phyloP scores from a whole-genome alignment of 495 filamentous ascomycete genomes.

The Penicillium simplicissimum region DNA sequence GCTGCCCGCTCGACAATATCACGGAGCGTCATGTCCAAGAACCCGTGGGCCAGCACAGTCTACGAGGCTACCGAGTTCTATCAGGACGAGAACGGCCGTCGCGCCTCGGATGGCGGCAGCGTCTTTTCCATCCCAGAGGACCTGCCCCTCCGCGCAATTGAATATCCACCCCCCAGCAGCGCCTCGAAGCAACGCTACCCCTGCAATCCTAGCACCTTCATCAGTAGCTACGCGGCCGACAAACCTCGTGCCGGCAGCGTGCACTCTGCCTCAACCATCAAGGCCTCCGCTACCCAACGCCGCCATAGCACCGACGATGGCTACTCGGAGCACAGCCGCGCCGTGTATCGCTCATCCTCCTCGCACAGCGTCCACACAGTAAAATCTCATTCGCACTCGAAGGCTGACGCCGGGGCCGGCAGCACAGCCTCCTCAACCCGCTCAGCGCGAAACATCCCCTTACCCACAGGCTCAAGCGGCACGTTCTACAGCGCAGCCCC shows the following conservation, averaged over 20 bases:
- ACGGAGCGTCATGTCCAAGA: conserved; percentile 40
- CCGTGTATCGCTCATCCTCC: conserved; percentile 21
- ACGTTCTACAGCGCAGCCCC: conserved; percentile 14
- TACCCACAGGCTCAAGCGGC: conserved; percentile 24
- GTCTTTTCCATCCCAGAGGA: conserved; percentile 38
- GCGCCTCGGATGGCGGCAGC: conserved; percentile 42
- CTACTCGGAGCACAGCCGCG: conserved; percentile 20
- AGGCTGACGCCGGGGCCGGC: conserved; percentile 5
- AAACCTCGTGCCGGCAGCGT: conserved; percentile 38
- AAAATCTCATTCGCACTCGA: conserved; percentile 17
- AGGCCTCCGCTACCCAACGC: conserved; percentile 34
- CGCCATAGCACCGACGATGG: conserved; percentile 22
- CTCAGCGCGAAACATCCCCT: conserved; percentile 35
- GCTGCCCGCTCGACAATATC: conserved; percentile 34
- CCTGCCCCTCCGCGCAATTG: conserved; percentile 43
- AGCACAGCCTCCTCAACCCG: conserved; percentile 35
- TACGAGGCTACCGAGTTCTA: conserved; percentile 44
- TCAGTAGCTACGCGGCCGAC: conserved; percentile 43
- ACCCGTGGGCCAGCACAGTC: conserved; percentile 44
- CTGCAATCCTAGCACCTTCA: conserved; percentile 40
- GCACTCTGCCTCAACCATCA: conserved; percentile 46
- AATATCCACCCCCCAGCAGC: conserved; percentile 38
- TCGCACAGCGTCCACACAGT: conserved; percentile 22
- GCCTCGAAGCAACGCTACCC: conserved; percentile 31
- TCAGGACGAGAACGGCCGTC: conserved; percentile 38